Percentiles rank a stretch among this genome's conserved stretches.
phyloP scores from a whole-genome alignment of 2,329 filamentous ascomycete genomes.

The Coleophoma cylindrospora region DNA sequence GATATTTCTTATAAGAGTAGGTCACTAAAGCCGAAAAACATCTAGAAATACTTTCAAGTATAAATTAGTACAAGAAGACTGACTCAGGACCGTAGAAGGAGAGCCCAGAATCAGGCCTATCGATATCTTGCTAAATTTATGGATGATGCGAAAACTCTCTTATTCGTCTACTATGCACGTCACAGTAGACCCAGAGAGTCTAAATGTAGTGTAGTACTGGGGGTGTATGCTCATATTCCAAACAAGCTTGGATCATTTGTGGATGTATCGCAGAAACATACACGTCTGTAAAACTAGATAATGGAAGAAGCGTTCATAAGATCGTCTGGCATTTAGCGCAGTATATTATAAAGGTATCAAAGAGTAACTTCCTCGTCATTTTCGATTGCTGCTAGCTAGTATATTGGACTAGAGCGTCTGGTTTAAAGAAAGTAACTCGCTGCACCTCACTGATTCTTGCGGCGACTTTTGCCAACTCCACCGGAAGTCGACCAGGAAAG shows the following conservation, averaged over 20 bases:
- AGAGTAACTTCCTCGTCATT: constrained; percentile 9
- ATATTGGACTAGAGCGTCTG: constrained; percentile 1
- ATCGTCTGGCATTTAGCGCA: constrained; percentile 8
- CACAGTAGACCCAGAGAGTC: constrained; percentile 5
- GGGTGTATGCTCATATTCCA: constrained; percentile 2
- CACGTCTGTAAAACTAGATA: not conserved
- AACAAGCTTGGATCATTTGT: not conserved
- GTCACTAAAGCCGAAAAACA: constrained; percentile 1
- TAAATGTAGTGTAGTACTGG: constrained; percentile 1
- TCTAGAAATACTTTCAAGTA: constrained; percentile 6
- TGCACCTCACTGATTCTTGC: constrained; percentile 14
- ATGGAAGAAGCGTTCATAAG: not conserved
- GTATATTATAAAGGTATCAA: constrained; percentile 4
- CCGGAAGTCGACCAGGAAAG: constrained; percentile 4
- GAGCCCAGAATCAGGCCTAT: constrained; percentile 7
- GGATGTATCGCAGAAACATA: not conserved
- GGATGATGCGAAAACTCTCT: constrained; percentile 1
- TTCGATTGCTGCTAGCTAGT: constrained; percentile 17
- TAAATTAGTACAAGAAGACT: not conserved
- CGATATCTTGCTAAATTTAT: constrained; percentile 7
- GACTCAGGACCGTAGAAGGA: not conserved
- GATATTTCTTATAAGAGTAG: not conserved
- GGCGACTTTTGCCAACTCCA: constrained; percentile 3
- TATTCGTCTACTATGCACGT: constrained; percentile 13
- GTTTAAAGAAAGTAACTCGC: not conserved